Percentiles rank a stretch among this genome's conserved stretches.
These are phyloP conservation scores for Stygiomarasmius scandens DNA, from an alignment of 1,284 basidiomycete genomes.

Conservation along the genomic window DNA sequence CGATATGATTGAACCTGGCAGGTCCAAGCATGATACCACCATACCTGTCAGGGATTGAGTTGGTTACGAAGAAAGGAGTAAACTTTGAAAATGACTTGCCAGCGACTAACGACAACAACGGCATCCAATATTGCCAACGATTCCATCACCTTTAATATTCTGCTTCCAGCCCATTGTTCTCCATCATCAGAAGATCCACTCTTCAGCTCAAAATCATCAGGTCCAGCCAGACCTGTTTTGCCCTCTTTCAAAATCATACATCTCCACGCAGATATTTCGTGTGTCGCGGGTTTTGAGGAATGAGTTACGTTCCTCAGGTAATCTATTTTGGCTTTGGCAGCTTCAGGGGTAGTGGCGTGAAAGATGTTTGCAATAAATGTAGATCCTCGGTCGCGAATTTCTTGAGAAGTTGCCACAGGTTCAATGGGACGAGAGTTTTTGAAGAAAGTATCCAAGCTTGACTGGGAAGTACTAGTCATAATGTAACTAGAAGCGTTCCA, in stretches of 20 bases:
- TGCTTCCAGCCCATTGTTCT: constrained; percentile 68
- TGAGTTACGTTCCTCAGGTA: constrained; percentile 59
- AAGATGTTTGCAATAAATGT: constrained; percentile 67
- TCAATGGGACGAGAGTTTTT: constrained; percentile 45
- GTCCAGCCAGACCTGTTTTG: constrained; percentile 65
- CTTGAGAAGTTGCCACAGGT: constrained; percentile 64
- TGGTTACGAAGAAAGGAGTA: constrained; percentile 1
- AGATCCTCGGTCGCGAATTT: constrained; percentile 72
- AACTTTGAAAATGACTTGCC: constrained; percentile 45
- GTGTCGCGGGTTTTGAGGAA: constrained; percentile 55
- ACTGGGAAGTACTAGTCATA: constrained; percentile 1
- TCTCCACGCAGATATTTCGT: constrained; percentile 76
- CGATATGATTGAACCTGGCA: constrained; percentile 77
- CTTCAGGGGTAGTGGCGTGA: constrained; percentile 48
- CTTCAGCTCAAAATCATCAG: constrained; percentile 72
- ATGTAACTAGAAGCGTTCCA: not conserved
- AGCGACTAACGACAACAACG: constrained; percentile 75
- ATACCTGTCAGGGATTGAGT: constrained; percentile 56
- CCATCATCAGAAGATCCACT: constrained; percentile 70
- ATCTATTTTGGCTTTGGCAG: constrained; percentile 48
- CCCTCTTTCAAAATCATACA: constrained; percentile 72
- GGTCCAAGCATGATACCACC: constrained; percentile 71
- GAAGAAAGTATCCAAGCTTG: constrained; percentile 57
- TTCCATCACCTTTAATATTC: constrained; percentile 71
- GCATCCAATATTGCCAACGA: constrained; percentile 61